Base-by-base conservation (phyloP, 2,329 filamentous ascomycete species). In the Triangularia setosa region DNA sequence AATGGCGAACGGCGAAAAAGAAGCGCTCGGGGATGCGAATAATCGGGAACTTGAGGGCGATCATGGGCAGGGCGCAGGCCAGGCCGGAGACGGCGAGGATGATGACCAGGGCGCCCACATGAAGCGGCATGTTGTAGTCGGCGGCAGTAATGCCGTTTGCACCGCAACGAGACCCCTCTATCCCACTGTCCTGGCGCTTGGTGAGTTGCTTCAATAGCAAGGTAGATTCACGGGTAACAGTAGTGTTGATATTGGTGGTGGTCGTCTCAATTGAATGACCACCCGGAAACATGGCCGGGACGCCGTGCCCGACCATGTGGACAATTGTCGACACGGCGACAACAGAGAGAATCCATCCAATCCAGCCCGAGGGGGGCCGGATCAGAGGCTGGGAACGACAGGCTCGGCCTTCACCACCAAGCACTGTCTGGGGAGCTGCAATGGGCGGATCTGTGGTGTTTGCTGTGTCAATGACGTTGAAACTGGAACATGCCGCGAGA, bases 1-100 rank as follows among this genome's bases (percentile, higher is more conserved):
- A 90, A 77, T 92, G 90, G 67, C 84, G 81, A 58, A 85, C 82
- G 60, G 79, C 74, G 72, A 87, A 86, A 75, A 87, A 83, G 75
- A 86, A 82, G 57, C 74, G 75, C 21, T 78, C 74, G 1, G 85
- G 85, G 59, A 88, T 85, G 62, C 79, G 81, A 58, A 87, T 73
- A 16, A 79, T 75, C 23, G 83, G 83, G 54, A 85, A 78, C 67
- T 79, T 79, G 61, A 78, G 74, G 30, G 83, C 84, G 54, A 87
- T 73, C 60, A 88, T 78, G 1, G 86, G 85, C 64, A 87, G 84
- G 2, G 75, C 76, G 67, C 79, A 82, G 64, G 81, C 82, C 55
- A 81, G 75, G 21, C 81, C 79, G 58, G 82, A 81, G 14, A 81
- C 77, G 69, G 72, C 72, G 65, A 82, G 75, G 65, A 83, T 79